These are phyloP conservation scores for Paspalum vaginatum DNA, from an alignment of 176 grass and related monocot genomes.

Conservation along the genomic window DNA sequence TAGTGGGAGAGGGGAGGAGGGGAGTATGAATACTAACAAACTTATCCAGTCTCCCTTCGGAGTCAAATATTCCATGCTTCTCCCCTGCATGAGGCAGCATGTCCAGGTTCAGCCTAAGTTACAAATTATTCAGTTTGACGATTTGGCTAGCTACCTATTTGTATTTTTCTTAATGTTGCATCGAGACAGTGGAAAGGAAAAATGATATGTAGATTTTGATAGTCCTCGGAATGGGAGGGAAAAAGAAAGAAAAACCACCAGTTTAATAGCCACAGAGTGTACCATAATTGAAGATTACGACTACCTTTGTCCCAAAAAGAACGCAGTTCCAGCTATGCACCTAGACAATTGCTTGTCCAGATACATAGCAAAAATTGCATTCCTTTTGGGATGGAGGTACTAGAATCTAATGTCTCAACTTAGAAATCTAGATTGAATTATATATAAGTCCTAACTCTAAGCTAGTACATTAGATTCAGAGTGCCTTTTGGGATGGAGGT, in stretches of 20 bases:
- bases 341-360: too few relatives aligned
- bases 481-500: too few relatives aligned
- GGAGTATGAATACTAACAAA: conserved; percentile 28
- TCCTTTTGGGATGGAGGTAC: too few relatives aligned
- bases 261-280: background rate
- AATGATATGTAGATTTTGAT: background rate
- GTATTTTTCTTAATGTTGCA: background rate
- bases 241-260: background rate
- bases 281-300: too few relatives aligned
- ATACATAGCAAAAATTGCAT: too few relatives aligned
- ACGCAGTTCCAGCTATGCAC: too few relatives aligned
- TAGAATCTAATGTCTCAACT: too few relatives aligned
- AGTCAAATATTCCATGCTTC: conserved; percentile 19
- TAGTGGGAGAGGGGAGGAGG: background rate
- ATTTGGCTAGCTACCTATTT: conserved; percentile 12
- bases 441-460: too few relatives aligned
- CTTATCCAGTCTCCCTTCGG: conserved; percentile 34
- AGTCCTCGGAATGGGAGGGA: background rate
- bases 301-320: too few relatives aligned
- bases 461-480: too few relatives aligned
- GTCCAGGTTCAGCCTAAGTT: conserved; percentile 5
- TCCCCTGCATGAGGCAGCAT: conserved; percentile 46
- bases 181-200: conserved; percentile 4
- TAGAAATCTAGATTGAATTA: too few relatives aligned
- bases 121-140: conserved; percentile 4